Conservation (phyloP, 176 grass and related monocot genomes). For the bread wheat (Triticum aestivum) region DNA sequence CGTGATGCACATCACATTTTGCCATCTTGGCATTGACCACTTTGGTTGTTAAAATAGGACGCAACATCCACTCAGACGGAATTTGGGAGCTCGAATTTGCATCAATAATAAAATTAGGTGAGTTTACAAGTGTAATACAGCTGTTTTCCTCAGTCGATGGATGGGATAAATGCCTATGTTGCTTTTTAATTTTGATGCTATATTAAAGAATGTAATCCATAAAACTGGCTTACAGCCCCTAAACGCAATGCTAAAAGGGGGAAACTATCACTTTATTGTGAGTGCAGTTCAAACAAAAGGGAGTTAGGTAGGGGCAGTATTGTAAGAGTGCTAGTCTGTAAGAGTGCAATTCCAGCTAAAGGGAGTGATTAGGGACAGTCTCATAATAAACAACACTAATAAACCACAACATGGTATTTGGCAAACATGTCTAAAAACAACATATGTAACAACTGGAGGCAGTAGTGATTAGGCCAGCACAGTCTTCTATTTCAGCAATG, state of each 20-base stretch:
- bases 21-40: background rate
- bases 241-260: background rate
- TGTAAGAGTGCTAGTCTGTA: background rate
- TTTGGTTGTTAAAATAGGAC: background rate
- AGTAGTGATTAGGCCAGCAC: background rate
- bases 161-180: background rate
- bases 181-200: background rate
- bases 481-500: conserved; percentile 1
- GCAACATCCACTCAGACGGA: background rate
- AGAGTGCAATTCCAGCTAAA: background rate
- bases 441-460: background rate
- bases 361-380: background rate
- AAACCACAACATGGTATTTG: background rate
- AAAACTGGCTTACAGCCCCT: background rate
- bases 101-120: background rate
- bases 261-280: background rate
- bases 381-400: background rate
- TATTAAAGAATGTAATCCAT: background rate
- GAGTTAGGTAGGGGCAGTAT: background rate
- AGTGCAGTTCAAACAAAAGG: background rate
- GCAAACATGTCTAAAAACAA: background rate
- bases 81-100: background rate
- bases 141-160: background rate
- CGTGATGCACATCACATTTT: background rate
- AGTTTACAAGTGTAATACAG: background rate